Conservation (phyloP, 768 basidiomycete species). For the Crassisporium funariophilum region DNA sequence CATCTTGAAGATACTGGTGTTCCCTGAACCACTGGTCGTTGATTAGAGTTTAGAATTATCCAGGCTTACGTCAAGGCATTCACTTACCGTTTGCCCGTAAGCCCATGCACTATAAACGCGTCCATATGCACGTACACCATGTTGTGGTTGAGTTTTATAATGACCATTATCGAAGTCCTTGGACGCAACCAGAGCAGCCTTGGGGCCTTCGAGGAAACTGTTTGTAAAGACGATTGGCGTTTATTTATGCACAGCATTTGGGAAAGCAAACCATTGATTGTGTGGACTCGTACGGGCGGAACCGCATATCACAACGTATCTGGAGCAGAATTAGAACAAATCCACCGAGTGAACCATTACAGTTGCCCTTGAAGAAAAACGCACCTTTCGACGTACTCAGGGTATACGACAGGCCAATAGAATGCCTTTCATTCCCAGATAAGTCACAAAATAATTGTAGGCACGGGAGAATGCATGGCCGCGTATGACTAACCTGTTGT, state of each 20-base stretch:
- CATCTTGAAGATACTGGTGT: constrained; percentile 43
- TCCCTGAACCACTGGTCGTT: constrained; percentile 66
- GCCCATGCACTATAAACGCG: constrained; percentile 62
- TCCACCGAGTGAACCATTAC: too few species aligned
- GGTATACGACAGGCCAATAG: constrained; percentile 58
- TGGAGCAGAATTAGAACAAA: too few species aligned
- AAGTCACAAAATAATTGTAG: not conserved
- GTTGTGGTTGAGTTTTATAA: constrained; percentile 47
- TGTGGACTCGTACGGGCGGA: constrained; percentile 55
- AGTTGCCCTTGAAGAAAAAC: too few species aligned
- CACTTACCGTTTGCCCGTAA: constrained; percentile 55
- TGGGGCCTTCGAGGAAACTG: constrained; percentile 63
- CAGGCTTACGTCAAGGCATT: too few species aligned
- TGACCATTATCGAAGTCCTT: constrained; percentile 58
- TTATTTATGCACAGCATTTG: not conserved
- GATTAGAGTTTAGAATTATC: too few species aligned
- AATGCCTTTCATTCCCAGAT: too few species aligned
- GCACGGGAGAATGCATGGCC: not conserved
- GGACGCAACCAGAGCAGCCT: constrained; percentile 53
- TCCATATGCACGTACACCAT: constrained; percentile 56
- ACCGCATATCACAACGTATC: not conserved
- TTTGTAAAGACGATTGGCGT: not conserved
- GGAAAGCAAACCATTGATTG: not conserved
- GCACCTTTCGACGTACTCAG: constrained; percentile 55
- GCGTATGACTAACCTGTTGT: too few species aligned